phyloP scores from a whole-genome alignment of 176 grass and related monocot genomes.

The Oryza nivara region DNA sequence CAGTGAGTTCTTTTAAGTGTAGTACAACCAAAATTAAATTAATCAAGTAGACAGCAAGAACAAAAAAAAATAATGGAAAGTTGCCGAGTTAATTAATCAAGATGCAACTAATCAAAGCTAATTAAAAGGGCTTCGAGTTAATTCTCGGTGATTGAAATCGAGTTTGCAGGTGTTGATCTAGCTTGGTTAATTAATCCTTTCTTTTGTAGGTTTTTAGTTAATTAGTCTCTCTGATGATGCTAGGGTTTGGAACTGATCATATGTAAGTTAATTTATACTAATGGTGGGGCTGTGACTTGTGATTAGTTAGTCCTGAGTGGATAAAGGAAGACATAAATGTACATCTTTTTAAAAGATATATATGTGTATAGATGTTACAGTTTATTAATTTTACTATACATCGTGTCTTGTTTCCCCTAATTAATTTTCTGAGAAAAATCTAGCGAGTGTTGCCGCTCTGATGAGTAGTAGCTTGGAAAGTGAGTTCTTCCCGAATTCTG shows the following conservation, averaged over 20 bases:
- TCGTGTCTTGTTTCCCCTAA: not conserved
- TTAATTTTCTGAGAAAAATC: not conserved
- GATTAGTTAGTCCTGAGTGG: constrained; percentile 32
- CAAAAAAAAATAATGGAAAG: constrained; percentile 4
- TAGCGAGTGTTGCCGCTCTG: not conserved
- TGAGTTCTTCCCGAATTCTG: not conserved
- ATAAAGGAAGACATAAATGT: constrained; percentile 60
- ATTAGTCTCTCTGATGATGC: constrained; percentile 40
- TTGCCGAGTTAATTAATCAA: constrained; percentile 34
- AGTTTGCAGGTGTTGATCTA: constrained; percentile 32
- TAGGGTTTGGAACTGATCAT: constrained; percentile 49
- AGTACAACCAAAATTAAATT: constrained; percentile 34
- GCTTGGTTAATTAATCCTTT: constrained; percentile 33
- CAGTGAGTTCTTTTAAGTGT: constrained; percentile 72
- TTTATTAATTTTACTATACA: not conserved
- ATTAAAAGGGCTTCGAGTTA: constrained; percentile 25
- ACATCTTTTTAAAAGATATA: constrained; percentile 59
- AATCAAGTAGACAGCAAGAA: constrained; percentile 47
- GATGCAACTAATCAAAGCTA: constrained; percentile 25
- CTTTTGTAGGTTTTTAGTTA: constrained; percentile 4
- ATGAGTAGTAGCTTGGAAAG: not conserved
- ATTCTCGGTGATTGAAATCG: constrained; percentile 40
- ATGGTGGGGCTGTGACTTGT: constrained; percentile 10
- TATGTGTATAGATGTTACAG: constrained; percentile 41
- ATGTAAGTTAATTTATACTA: constrained; percentile 41